These are phyloP conservation scores for Corrigiola litoralis DNA, from an alignment of 179 eudicot genomes.

Conservation along the genomic window DNA sequence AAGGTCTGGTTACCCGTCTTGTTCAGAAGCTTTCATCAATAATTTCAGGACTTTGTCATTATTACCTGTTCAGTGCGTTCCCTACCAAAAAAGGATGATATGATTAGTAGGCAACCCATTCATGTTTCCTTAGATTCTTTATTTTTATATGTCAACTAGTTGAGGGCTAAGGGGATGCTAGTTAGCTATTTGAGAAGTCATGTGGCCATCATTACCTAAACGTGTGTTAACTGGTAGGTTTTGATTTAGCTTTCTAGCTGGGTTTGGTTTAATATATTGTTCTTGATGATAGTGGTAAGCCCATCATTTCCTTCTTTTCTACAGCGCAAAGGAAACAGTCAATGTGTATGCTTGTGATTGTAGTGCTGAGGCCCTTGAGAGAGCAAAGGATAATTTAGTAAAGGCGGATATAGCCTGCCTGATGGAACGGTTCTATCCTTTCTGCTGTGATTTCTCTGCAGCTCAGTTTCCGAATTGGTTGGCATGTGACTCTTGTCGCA, in stretches of 20 bases:
- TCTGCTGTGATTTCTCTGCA: constrained; percentile 68
- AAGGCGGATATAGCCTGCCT: constrained; percentile 32
- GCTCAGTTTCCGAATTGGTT: constrained; percentile 70
- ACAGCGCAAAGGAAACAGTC: constrained; percentile 50
- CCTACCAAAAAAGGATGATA: no score
- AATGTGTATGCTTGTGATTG: constrained; percentile 85
- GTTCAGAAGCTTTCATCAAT: no score
- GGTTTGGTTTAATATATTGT: neutral
- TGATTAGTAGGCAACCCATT: no score
- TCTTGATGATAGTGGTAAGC: neutral
- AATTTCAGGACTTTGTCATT: no score
- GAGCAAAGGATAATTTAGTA: constrained; percentile 53
- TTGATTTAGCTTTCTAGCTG: neutral
- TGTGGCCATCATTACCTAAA: neutral
- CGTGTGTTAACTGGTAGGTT: neutral
- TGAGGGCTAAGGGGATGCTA: neutral
- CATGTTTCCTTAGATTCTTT: no score
- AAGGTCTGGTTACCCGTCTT: no score
- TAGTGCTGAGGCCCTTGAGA: constrained; percentile 84
- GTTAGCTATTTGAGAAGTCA: neutral
- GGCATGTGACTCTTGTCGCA: constrained; percentile 52
- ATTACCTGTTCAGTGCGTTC: no score
- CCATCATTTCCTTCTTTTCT: constrained; percentile 10
- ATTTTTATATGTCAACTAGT: no score
- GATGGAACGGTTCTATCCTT: constrained; percentile 51